A percentile compares a stretch with the other conserved stretches of the same genome.
Evolutionary conservation across 257 asterid species (phyloP).

Genomic region (Solanum etuberosum): DNA sequence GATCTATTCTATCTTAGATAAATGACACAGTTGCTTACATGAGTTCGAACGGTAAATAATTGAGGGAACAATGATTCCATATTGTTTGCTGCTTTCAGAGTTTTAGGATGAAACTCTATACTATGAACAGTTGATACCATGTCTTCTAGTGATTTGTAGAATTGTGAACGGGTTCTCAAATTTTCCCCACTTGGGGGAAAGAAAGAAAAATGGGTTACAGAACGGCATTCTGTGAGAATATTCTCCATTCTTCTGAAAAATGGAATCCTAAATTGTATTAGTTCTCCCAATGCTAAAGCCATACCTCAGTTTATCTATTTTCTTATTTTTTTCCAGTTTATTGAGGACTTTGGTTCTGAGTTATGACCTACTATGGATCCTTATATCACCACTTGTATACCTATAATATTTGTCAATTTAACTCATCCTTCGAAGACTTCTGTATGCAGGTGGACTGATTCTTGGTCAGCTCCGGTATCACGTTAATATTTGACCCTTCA

Average conservation of each 20-base stretch:
- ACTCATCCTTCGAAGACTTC: background rate
- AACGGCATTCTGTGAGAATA: background rate
- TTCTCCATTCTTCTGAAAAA: background rate
- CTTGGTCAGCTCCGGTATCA: background rate
- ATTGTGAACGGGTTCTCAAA: background rate
- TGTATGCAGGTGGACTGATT: background rate
- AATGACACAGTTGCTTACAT: background rate
- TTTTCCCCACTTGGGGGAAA: background rate
- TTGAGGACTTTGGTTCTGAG: background rate
- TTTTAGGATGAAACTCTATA: background rate
- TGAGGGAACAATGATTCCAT: background rate
- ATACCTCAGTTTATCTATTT: background rate
- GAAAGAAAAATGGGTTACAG: background rate
- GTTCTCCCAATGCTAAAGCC: background rate
- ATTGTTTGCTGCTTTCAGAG: background rate
- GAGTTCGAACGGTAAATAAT: background rate
- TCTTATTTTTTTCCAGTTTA: background rate
- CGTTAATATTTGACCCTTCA: background rate
- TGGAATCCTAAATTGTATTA: background rate
- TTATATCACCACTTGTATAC: background rate
- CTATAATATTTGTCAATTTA: background rate
- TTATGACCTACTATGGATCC: background rate
- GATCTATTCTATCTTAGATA: background rate
- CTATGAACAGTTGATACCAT: background rate
- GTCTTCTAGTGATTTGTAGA: background rate